Evolutionary conservation across 2,329 filamentous ascomycete genomes (phyloP).

Genomic region (Graphilbum ipis-grandicollis): DNA sequence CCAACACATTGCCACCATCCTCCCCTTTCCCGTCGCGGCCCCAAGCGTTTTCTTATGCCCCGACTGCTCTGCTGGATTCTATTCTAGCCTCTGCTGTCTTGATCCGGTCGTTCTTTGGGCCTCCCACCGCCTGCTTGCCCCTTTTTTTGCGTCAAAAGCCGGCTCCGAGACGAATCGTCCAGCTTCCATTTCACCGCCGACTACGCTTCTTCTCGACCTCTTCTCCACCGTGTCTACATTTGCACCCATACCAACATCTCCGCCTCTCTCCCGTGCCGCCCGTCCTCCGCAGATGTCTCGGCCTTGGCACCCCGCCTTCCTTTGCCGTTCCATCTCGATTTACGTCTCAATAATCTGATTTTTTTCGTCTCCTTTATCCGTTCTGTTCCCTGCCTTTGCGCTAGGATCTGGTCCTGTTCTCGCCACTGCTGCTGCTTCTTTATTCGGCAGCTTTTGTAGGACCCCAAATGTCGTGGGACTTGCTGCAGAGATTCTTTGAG

Average conservation of each 20-base stretch:
- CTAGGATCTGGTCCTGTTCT: neutral
- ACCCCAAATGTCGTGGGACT: slow-evolving; percentile 55
- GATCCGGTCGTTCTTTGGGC: too few relatives aligned
- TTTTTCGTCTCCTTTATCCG: neutral
- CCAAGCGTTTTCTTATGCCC: too few relatives aligned
- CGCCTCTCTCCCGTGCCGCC: neutral
- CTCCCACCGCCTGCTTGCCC: too few relatives aligned
- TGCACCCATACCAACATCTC: neutral
- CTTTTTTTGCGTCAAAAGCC: neutral
- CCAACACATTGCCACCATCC: too few relatives aligned
- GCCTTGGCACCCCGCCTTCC: slow-evolving; percentile 2
- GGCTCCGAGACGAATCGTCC: too few relatives aligned
- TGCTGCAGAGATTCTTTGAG: slow-evolving; percentile 81
- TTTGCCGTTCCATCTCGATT: neutral
- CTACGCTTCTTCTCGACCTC: too few relatives aligned
- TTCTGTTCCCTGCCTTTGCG: neutral
- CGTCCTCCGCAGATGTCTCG: slow-evolving; percentile 8
- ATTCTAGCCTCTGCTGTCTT: too few relatives aligned
- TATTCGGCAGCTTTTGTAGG: neutral
- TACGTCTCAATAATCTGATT: slow-evolving; percentile 1
- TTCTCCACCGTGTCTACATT: neutral
- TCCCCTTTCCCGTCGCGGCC: too few relatives aligned
- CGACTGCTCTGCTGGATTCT: too few relatives aligned
- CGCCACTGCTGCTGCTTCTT: neutral
- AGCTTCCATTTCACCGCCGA: neutral